phyloP scores from a whole-genome alignment of 257 asterid species.

The Capsicum chinense region DNA sequence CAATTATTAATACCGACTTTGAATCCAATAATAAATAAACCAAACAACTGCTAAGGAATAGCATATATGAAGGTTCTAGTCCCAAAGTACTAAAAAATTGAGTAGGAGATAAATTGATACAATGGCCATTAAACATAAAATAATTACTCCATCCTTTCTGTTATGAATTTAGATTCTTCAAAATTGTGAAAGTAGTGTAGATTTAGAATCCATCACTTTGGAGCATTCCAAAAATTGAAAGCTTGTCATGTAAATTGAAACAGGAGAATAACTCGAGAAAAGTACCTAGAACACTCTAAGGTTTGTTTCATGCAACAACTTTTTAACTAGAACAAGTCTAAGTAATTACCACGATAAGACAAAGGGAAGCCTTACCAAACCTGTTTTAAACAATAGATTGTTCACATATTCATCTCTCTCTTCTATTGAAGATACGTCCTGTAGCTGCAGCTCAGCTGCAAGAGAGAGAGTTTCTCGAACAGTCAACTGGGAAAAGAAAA shows the following conservation, averaged over 20 bases:
- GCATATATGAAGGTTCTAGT: not conserved
- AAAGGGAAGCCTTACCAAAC: slow-evolving; percentile 66
- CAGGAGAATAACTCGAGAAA: not conserved
- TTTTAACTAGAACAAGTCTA: not conserved
- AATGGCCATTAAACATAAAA: not conserved
- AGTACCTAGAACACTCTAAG: not conserved
- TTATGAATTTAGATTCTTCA: not conserved
- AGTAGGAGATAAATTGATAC: not conserved
- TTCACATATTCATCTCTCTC: slow-evolving; percentile 82
- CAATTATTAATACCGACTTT: not conserved
- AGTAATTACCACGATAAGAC: not conserved
- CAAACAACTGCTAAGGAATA: not conserved
- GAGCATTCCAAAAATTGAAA: not conserved
- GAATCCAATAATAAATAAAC: not conserved
- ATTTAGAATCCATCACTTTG: not conserved
- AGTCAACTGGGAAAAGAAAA: slow-evolving; percentile 95
- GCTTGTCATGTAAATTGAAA: not conserved
- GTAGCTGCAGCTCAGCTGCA: slow-evolving; percentile 97
- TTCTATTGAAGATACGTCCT: slow-evolving; percentile 64
- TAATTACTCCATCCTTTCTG: not conserved
- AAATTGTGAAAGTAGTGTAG: not conserved
- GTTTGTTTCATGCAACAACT: not conserved
- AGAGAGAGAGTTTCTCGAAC: slow-evolving; percentile 94
- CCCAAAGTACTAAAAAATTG: not conserved
- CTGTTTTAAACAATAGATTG: slow-evolving; percentile 74